A percentile compares a stretch with the other conserved stretches of the same genome.
These are phyloP conservation scores for Crotalaria pallida DNA, from an alignment of 306 rosid species.

Conservation along the genomic window DNA sequence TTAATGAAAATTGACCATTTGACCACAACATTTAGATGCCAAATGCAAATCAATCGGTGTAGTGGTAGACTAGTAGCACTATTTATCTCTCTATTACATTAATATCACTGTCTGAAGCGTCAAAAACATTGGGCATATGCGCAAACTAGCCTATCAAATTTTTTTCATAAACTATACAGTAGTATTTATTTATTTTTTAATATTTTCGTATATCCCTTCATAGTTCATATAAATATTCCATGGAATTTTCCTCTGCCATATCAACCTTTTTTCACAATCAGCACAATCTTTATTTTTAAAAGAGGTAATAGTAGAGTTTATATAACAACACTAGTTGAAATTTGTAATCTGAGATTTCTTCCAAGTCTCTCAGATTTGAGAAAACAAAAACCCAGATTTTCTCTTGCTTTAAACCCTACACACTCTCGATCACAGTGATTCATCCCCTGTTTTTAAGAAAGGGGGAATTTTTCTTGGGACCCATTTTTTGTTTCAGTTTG, in stretches of 20 bases:
- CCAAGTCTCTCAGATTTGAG: constrained; percentile 30
- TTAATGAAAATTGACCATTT: background rate
- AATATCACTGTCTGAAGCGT: background rate
- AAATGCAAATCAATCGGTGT: constrained; percentile 16
- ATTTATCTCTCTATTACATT: background rate
- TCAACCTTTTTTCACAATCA: constrained; percentile 32
- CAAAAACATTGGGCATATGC: constrained; percentile 19
- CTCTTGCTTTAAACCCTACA: constrained; percentile 26
- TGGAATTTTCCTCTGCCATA: constrained; percentile 15
- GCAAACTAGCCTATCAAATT: constrained; percentile 14
- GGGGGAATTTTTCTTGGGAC: background rate
- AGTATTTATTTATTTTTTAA: background rate
- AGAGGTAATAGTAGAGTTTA: too few relatives aligned
- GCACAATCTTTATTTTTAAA: background rate
- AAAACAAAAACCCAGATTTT: constrained; percentile 37
- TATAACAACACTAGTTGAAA: background rate
- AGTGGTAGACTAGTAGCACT: constrained; percentile 18
- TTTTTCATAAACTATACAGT: too few relatives aligned
- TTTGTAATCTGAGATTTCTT: constrained; percentile 51
- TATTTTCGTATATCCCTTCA: background rate
- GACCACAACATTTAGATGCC: background rate
- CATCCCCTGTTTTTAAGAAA: constrained; percentile 8
- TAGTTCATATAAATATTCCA: constrained; percentile 36
- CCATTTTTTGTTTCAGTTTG: constrained; percentile 1
- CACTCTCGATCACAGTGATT: constrained; percentile 25